Evolutionary conservation across 495 filamentous ascomycete species (phyloP).

Genomic region (Hyaloscypha finlandica): DNA sequence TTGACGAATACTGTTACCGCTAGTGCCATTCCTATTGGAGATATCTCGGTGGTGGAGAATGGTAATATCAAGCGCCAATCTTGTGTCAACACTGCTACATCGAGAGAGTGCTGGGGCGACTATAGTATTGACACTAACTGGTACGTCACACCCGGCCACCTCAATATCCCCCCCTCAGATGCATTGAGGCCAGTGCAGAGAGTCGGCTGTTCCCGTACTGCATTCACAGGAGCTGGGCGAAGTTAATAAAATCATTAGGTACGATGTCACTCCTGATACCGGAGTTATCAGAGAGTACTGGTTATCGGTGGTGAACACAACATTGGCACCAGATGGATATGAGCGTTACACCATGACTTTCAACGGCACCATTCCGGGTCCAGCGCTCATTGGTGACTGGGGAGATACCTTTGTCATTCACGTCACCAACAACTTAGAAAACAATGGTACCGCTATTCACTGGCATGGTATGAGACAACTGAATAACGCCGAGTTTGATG

Average conservation of each 20-base stretch:
- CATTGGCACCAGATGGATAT: slow-evolving; percentile 41
- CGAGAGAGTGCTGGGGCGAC: slow-evolving; percentile 10
- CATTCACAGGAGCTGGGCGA: neutral
- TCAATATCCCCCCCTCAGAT: neutral
- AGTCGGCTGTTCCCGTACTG: neutral
- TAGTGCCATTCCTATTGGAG: neutral
- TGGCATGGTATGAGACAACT: slow-evolving; percentile 68
- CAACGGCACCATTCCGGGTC: slow-evolving; percentile 22
- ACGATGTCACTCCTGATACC: slow-evolving; percentile 14
- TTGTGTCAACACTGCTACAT: slow-evolving; percentile 13
- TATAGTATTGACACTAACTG: slow-evolving; percentile 12
- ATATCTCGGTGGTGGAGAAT: neutral
- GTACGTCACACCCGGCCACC: neutral
- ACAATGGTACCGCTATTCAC: slow-evolving; percentile 45
- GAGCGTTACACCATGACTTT: slow-evolving; percentile 33
- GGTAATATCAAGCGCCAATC: slow-evolving; percentile 7
- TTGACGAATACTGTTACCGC: neutral
- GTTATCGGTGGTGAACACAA: slow-evolving; percentile 6
- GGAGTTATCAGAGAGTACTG: slow-evolving; percentile 14
- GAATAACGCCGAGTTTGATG: slow-evolving; percentile 60
- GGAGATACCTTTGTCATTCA: slow-evolving; percentile 41
- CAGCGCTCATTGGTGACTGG: slow-evolving; percentile 34
- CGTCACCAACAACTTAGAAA: slow-evolving; percentile 14
- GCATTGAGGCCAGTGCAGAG: neutral
- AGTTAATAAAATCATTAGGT: slow-evolving; percentile 6